Conservation (phyloP, 1,139 yeast genomes). For the Debaryomyces robertsiae region DNA sequence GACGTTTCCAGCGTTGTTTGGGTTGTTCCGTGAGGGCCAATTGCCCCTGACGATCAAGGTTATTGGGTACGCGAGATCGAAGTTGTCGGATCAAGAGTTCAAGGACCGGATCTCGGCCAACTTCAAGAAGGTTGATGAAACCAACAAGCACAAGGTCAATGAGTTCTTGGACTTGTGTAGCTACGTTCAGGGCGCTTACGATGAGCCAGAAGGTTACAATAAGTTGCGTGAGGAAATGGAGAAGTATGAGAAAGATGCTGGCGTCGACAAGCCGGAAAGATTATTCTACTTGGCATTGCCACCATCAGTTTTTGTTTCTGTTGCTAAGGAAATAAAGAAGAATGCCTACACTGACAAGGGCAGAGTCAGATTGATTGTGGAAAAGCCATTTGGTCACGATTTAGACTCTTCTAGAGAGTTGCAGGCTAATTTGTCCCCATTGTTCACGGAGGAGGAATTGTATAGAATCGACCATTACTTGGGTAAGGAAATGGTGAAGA, state of each 20-base stretch:
- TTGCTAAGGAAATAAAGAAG: constrained; percentile 72
- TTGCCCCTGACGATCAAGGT: constrained; percentile 71
- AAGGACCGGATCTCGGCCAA: constrained; percentile 63
- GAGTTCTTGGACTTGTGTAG: constrained; percentile 66
- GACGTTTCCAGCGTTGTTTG: constrained; percentile 83
- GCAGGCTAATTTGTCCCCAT: constrained; percentile 76
- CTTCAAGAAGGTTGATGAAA: constrained; percentile 59
- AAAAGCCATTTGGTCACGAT: constrained; percentile 97
- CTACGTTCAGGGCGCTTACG: constrained; percentile 81
- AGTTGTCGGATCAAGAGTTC: constrained; percentile 66
- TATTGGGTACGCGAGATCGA: constrained; percentile 90
- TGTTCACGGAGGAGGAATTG: constrained; percentile 88
- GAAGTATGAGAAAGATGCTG: constrained; percentile 54
- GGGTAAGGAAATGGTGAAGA: constrained; percentile 98
- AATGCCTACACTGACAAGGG: constrained; percentile 71
- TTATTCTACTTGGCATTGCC: constrained; percentile 93
- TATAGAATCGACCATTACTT: constrained; percentile 96
- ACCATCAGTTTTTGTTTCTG: constrained; percentile 85
- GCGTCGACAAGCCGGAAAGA: constrained; percentile 60
- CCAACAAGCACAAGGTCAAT: constrained; percentile 50
- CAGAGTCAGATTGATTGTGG: constrained; percentile 80
- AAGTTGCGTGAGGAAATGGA: constrained; percentile 57
- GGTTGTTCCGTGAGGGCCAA: constrained; percentile 73
- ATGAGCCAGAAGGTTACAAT: constrained; percentile 70
- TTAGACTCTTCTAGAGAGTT: constrained; percentile 74